Base-by-base conservation (phyloP, 2,329 filamentous ascomycete genomes). In the Coniochaeta hoffmannii region DNA sequence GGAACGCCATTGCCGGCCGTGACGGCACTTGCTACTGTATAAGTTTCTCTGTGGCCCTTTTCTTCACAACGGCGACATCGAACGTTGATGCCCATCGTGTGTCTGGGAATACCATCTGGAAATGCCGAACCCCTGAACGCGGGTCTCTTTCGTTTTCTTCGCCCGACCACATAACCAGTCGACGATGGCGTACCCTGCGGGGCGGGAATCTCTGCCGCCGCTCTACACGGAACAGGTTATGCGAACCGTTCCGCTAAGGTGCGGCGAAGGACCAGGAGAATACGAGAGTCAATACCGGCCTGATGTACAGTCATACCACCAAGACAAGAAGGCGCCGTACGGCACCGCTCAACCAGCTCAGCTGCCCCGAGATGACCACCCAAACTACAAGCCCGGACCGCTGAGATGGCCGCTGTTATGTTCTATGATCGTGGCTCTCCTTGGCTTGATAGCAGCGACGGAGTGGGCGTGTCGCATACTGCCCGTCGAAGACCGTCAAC, bases 261-360 rank as follows among this genome's bases (percentile, higher is more conserved):
- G 32, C 22, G 26, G 26, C 2, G 49, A 50, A 19, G 49, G 28
- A 34, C 28, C 49, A 5, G 49, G 49, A 19, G 49, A 50, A 28
- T 50, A 50, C 19, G 49, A 50, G 28, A 31, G 15, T 12, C 28
- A 31, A 28, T 50, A 50, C n/a, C 49, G 49, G 49, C 49, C 49
- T 32, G 49, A 50, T 22, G 49, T n/a, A 7, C 28, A 30, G 22
- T 17, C 49, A 9, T 50, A 50, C 10, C 49, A 32, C 49, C 28
- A 50, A 19, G 22, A 46, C 2, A 46, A 46, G 24, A 50, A 50
- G 28, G 19, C 28, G 2, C 60, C 61, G n/a, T 58, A 58, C 6
- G 73, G 69, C n/a, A 57, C 53, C 15, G 66, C 61, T 22, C 66
- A 63, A 61, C 65, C 70, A 35, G 19, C 19, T 12, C 67, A 62